Conservation (phyloP, 352 stramenopile genomes). For the Achlya hypogyna region DNA sequence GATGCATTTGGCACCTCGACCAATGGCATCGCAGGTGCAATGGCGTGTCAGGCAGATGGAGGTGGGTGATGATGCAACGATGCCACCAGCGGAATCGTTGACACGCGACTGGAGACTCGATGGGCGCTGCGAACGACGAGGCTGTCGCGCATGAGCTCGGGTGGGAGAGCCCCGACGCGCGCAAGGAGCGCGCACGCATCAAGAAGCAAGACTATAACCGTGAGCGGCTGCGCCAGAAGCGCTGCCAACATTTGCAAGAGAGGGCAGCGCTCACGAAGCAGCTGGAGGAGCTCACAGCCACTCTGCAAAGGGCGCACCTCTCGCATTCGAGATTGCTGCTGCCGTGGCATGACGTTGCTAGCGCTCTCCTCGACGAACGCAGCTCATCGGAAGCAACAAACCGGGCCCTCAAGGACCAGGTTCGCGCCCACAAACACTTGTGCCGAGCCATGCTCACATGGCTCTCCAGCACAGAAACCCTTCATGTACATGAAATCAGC, state of each 20-base stretch:
- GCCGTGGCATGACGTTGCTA: background rate
- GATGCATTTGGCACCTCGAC: too few relatives aligned
- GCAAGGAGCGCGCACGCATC: background rate
- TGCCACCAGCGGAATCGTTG: too few relatives aligned
- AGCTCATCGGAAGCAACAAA: background rate
- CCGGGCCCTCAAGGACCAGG: background rate
- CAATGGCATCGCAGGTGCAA: too few relatives aligned
- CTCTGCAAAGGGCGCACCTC: background rate
- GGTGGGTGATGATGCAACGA: too few relatives aligned
- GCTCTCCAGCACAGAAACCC: background rate
- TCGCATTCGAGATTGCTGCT: background rate
- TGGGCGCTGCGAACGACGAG: background rate
- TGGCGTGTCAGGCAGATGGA: too few relatives aligned
- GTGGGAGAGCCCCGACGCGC: background rate
- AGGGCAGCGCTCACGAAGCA: background rate
- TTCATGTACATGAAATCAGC: background rate
- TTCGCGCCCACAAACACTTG: background rate
- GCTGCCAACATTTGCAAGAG: background rate
- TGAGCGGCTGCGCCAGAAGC: conserved; percentile 12
- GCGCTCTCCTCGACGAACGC: background rate
- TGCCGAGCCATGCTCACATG: background rate
- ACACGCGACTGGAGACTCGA: too few relatives aligned
- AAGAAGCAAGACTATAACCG: conserved; percentile 19
- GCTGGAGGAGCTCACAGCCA: background rate
- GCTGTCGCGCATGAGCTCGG: background rate